Evolutionary conservation across 148 eudicot genomes (phyloP).

Genomic region (Vaccinium vitisidaea): DNA sequence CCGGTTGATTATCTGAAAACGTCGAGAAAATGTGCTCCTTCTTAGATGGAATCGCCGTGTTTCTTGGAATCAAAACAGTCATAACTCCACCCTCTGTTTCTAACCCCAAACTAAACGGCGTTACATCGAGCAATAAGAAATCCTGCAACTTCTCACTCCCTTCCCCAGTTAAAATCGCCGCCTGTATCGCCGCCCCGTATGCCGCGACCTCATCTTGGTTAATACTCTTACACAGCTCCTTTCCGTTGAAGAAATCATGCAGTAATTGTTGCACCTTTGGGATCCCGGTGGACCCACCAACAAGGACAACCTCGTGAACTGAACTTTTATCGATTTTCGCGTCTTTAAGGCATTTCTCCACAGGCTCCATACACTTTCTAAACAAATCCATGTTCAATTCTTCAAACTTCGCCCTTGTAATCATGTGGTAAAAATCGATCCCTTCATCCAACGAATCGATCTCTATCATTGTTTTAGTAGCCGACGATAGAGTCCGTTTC

Average conservation of each 20-base stretch:
- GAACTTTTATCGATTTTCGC: neutral
- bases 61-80: neutral
- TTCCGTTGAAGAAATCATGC: slow-evolving; percentile 9
- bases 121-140: neutral
- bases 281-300: neutral
- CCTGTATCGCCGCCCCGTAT: neutral
- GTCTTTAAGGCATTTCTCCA: neutral
- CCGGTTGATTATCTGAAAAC: neutral
- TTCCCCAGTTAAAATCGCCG: neutral
- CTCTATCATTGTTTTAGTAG: too few species aligned
- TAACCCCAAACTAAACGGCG: neutral
- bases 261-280: neutral
- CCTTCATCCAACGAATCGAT: too few species aligned
- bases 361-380: slow-evolving; percentile 5
- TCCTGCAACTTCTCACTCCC: neutral
- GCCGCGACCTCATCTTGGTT: neutral
- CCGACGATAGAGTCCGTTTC: too few species aligned
- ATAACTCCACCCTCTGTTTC: slow-evolving; percentile 1
- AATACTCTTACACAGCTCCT: neutral
- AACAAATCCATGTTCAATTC: slow-evolving; percentile 8
- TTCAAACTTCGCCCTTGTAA: neutral
- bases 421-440: neutral
- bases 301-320: neutral
- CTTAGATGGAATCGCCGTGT: neutral
- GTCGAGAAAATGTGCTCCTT: slow-evolving; percentile 6